phyloP scores from a whole-genome alignment of 2,329 filamentous ascomycete species.

The Colletotrichum sp. region DNA sequence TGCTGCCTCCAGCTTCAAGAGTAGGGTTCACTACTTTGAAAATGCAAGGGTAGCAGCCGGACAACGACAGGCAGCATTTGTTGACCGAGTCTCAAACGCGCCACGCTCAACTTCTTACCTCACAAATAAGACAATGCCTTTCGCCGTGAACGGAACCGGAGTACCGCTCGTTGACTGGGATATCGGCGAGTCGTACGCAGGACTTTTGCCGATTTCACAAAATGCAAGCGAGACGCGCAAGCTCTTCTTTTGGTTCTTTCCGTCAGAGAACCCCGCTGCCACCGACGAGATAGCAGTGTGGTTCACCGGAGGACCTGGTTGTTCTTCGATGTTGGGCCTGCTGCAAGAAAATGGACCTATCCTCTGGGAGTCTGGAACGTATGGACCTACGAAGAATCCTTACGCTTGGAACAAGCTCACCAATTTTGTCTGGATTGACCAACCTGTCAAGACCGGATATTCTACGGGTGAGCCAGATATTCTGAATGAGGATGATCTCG shows the following conservation, averaged over 20 bases:
- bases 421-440: conserved; percentile 79
- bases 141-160: conserved; percentile 65
- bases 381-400: conserved; percentile 66
- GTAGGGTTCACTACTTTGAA: not conserved
- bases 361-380: conserved; percentile 73
- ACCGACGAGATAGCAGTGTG: conserved; percentile 68
- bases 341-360: conserved; percentile 81
- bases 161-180: conserved; percentile 76
- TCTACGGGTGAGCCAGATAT: conserved; percentile 69
- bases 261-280: conserved; percentile 53
- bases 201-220: conserved; percentile 62
- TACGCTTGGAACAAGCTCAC: conserved; percentile 80
- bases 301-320: conserved; percentile 45
- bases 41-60: not conserved
- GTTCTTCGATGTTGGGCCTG: conserved; percentile 69
- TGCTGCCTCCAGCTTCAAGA: not conserved
- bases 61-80: not conserved
- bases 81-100: not conserved
- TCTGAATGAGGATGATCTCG: conserved; percentile 71
- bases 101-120: not conserved
- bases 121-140: conserved; percentile 32
- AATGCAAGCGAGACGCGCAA: conserved; percentile 50
- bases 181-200: conserved; percentile 69
- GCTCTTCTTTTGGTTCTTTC: conserved; percentile 73
- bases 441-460: conserved; percentile 73